Conservation (phyloP, 2,329 filamentous ascomycete species). For the Xylariaceae sp. region DNA sequence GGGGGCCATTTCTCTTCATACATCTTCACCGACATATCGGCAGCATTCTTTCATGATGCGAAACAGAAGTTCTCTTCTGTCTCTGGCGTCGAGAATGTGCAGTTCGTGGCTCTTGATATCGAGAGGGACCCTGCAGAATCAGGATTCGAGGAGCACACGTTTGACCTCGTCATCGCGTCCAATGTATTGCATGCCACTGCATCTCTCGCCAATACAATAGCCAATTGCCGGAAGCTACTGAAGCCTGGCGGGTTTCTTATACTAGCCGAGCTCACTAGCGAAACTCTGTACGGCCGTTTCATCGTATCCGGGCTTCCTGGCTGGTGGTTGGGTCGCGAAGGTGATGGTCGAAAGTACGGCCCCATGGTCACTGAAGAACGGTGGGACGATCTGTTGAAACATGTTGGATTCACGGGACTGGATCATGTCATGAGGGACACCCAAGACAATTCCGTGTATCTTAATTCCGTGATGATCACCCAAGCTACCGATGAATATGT, state of each 20-base stretch:
- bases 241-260: not conserved
- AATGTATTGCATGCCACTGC: not conserved
- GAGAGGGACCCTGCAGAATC: not conserved
- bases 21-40: not conserved
- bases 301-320: slow-evolving; percentile 31
- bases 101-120: not conserved
- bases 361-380: slow-evolving; percentile 11
- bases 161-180: not conserved
- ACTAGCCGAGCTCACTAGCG: not conserved
- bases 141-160: not conserved
- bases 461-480: slow-evolving; percentile 2
- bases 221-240: not conserved
- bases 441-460: not conserved
- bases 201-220: not conserved
- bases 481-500: slow-evolving; percentile 5
- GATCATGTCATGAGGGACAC: slow-evolving; percentile 2
- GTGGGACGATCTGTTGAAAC: slow-evolving; percentile 8
- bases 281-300: slow-evolving; percentile 7
- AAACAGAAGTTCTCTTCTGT: not conserved
- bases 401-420: slow-evolving; percentile 9
- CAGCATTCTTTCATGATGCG: not conserved
- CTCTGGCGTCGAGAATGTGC: not conserved
- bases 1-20: not conserved
- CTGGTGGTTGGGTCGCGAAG: slow-evolving; percentile 31
- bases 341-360: slow-evolving; percentile 12